Evolutionary conservation across 768 basidiomycete genomes (phyloP), one percentile per base, ranked within the genome.

Genomic region (Dendrothele bispora): DNA sequence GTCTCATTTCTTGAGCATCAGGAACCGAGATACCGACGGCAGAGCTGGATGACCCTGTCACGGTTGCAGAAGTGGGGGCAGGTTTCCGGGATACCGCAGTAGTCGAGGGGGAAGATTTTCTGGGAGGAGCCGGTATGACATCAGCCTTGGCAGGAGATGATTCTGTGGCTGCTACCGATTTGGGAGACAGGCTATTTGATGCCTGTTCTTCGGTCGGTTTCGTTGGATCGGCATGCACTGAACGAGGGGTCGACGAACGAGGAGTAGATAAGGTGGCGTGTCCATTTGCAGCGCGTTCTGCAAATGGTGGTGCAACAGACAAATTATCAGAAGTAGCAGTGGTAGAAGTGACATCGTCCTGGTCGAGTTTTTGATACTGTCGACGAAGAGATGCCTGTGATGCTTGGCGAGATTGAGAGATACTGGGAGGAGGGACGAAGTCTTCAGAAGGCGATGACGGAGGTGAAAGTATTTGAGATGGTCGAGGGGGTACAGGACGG

Each of bases 1-100:
- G 73, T 26, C 87, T 83, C 69, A 95, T 78, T 42, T 91, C 84
- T 10, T 72, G 68, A 21, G 84, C 77, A 48, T 83, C 72, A 25
- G 69, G 61, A 32, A 74, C 70, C 30, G 73, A 54, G 18, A 80
- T 50, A 30, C 66, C 53, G 15, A 63, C 57, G n/a, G 64, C 25
- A 28, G 63, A 22, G 48, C 62, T 44, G 43, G 57, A 35, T 49
- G 61, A 32, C 51, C 51, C 20, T 39, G 56, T 14, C 29, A 34
- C 15, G 39, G 50, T 20, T 22, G 15, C 39, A n/a, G 32, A 21
- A 40, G 29, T 10, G 21, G 43, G 36, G 18, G 41, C 35, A 18
- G 45, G 36, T 28, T 46, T 7, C 2, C 36, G 36, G 3, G 28
- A 6, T 5, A 29, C 27, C 18, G 45, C 35, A 8, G 24, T 25